These are phyloP conservation scores for Chamaecrista fasciculata DNA, from an alignment of 306 rosid species.

Conservation along the genomic window DNA sequence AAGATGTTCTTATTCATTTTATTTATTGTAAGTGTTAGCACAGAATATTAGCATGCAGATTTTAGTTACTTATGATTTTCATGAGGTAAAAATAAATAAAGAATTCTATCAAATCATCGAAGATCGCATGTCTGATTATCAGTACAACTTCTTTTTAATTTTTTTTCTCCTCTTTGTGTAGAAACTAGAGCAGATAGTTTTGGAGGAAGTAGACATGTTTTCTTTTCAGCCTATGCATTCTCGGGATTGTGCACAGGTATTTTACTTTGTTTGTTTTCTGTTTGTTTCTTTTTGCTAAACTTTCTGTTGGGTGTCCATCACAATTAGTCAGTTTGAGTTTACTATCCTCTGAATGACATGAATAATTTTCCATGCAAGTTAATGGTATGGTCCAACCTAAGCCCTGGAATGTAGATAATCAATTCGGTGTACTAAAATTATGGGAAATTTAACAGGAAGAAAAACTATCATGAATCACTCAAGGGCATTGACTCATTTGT, in stretches of 20 bases:
- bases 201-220: conserved; percentile 63
- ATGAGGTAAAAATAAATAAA: not conserved
- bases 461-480: not conserved
- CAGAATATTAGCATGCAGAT: not conserved
- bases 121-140: conserved; percentile 2
- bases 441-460: not conserved
- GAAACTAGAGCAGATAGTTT: conserved; percentile 79
- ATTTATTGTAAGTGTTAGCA: not conserved
- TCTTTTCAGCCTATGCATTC: conserved; percentile 89
- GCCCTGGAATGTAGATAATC: no score
- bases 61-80: conserved; percentile 2
- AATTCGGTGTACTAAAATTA: not conserved
- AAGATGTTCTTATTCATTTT: not conserved
- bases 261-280: not conserved
- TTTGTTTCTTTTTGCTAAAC: not conserved
- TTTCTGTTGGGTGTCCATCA: not conserved
- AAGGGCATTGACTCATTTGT: no score
- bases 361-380: not conserved
- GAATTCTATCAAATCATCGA: not conserved
- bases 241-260: conserved; percentile 87
- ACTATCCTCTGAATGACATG: not conserved
- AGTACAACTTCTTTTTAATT: conserved; percentile 3
- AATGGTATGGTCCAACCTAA: not conserved
- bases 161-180: conserved; percentile 27
- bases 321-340: not conserved